phyloP scores from a whole-genome alignment of 805 yeast genomes.

The Zygosaccharomyces bailii region DNA sequence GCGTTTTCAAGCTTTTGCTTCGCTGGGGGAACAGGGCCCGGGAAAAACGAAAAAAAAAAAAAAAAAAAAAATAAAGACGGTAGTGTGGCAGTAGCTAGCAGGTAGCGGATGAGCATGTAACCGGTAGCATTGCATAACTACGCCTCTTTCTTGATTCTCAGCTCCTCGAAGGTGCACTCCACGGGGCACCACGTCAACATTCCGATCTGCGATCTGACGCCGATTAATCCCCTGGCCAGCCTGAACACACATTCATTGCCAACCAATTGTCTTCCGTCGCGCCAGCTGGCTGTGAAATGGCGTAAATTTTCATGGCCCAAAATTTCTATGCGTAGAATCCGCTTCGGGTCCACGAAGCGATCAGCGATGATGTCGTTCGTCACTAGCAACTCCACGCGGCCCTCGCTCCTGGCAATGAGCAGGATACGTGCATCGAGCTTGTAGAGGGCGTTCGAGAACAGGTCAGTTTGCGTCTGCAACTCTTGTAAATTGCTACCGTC shows the following conservation, averaged over 20 bases:
- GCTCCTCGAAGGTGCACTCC: constrained; percentile 24
- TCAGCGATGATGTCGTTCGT: constrained; percentile 15
- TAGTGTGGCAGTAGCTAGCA: not conserved
- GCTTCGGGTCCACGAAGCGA: constrained; percentile 17
- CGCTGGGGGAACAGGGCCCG: too few relatives aligned
- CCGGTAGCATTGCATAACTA: too few relatives aligned
- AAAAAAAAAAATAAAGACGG: too few relatives aligned
- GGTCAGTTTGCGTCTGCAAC: not conserved
- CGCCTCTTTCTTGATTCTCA: constrained; percentile 7
- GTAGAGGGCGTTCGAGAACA: constrained; percentile 1
- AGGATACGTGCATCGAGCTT: constrained; percentile 13
- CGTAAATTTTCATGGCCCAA: constrained; percentile 14
- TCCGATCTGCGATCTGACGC: constrained; percentile 5
- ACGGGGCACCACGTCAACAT: constrained; percentile 25
- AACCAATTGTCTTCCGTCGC: not conserved
- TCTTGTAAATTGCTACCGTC: constrained; percentile 5
- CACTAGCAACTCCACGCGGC: constrained; percentile 10
- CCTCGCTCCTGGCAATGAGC: constrained; percentile 1
- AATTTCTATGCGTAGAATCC: constrained; percentile 19
- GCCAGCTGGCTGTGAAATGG: constrained; percentile 14
- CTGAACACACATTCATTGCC: not conserved
- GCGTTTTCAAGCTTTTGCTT: constrained; percentile 9
- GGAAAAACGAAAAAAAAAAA: not conserved
- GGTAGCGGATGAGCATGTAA: too few relatives aligned
- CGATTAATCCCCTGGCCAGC: constrained; percentile 2